Percentiles rank a stretch among this genome's conserved stretches.
Conservation (phyloP, 257 asterid genomes). For the Solanum tarapatanum region DNA sequence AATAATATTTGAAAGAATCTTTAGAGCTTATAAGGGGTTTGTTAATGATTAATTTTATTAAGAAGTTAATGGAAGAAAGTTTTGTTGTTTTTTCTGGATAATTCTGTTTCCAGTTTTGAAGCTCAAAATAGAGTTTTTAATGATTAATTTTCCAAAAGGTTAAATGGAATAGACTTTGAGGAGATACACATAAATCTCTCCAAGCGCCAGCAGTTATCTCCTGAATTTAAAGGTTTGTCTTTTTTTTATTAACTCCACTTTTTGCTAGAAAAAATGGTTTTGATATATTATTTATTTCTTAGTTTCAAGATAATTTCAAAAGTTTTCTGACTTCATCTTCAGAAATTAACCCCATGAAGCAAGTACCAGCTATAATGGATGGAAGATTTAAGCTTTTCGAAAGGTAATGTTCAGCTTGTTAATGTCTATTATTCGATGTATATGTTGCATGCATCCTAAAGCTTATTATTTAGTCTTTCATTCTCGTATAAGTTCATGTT, state of each 20-base stretch:
- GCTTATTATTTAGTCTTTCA: background rate
- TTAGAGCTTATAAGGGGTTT: background rate
- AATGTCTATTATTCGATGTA: background rate
- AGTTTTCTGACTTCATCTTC: background rate
- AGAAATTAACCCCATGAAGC: conserved; percentile 67
- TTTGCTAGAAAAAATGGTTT: background rate
- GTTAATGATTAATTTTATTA: background rate
- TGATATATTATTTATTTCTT: background rate
- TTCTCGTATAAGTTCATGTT: background rate
- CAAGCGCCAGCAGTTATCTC: conserved; percentile 50
- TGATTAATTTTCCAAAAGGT: conserved; percentile 14
- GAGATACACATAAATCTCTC: conserved; percentile 49
- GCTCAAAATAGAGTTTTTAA: background rate
- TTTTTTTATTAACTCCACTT: background rate
- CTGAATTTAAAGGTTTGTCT: conserved; percentile 57
- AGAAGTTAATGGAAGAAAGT: background rate
- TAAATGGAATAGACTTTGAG: conserved; percentile 77
- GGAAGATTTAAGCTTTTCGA: conserved; percentile 85
- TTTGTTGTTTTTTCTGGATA: background rate
- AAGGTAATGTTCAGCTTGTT: conserved; percentile 30
- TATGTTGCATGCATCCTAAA: background rate
- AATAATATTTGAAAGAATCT: no score
- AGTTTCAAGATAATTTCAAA: background rate
- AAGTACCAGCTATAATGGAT: conserved; percentile 83
- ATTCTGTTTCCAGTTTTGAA: background rate